A percentile compares a stretch with the other conserved stretches of the same genome.
These are phyloP conservation scores for Epichloe elymi DNA, from an alignment of 2,329 filamentous ascomycete genomes.

Conservation along the genomic window DNA sequence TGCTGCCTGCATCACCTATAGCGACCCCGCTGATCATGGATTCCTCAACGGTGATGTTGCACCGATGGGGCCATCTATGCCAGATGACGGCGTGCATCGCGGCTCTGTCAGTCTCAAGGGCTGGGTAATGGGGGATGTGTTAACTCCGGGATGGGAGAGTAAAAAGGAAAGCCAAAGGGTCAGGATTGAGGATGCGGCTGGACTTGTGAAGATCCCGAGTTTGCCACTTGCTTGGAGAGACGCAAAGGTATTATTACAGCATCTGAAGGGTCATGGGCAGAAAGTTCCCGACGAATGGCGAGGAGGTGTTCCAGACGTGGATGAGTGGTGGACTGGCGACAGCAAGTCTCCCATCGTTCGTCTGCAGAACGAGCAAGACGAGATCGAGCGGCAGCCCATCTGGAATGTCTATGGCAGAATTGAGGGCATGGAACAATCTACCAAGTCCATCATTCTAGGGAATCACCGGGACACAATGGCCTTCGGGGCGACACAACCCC, in stretches of 20 bases:
- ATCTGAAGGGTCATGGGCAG: slow-evolving; percentile 62
- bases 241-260: slow-evolving; percentile 64
- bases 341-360: slow-evolving; percentile 61
- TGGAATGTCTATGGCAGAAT: slow-evolving; percentile 88
- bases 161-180: slow-evolving; percentile 54
- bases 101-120: slow-evolving; percentile 69
- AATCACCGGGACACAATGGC: slow-evolving; percentile 92
- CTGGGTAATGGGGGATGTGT: slow-evolving; percentile 78
- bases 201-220: slow-evolving; percentile 73
- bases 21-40: slow-evolving; percentile 75
- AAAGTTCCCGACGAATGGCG: slow-evolving; percentile 58
- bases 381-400: slow-evolving; percentile 67
- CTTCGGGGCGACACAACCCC: slow-evolving; percentile 74
- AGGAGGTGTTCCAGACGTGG: slow-evolving; percentile 62
- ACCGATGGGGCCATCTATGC: slow-evolving; percentile 69
- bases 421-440: slow-evolving; percentile 65
- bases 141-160: slow-evolving; percentile 79
- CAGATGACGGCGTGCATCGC: slow-evolving; percentile 69
- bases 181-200: slow-evolving; percentile 54
- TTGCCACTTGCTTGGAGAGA: slow-evolving; percentile 83
- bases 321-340: slow-evolving; percentile 77
- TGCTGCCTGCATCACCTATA: slow-evolving; percentile 81
- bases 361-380: slow-evolving; percentile 77
- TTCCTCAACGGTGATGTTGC: slow-evolving; percentile 60
- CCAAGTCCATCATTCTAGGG: slow-evolving; percentile 78